A percentile compares a stretch with the other conserved stretches of the same genome.
phyloP scores from a whole-genome alignment of 441 rosid species.

The Bruguiera hainesii region DNA sequence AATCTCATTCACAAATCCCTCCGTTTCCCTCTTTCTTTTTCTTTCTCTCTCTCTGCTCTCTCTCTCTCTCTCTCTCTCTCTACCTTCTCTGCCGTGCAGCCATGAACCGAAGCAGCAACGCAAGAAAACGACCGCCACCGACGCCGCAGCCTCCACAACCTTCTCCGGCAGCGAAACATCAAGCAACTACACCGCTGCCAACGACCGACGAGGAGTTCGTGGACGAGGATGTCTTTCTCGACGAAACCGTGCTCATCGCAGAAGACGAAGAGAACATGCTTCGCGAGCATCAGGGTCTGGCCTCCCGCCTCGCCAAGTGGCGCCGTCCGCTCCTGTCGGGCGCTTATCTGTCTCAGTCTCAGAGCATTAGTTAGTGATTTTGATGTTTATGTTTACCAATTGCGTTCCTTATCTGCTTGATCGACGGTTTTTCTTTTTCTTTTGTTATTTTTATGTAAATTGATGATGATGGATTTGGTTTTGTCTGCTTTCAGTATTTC shows the following conservation, averaged over 20 bases:
- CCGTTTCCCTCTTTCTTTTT: not conserved
- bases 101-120: conserved; percentile 39
- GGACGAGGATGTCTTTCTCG: conserved; percentile 80
- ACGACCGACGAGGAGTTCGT: conserved; percentile 60
- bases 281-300: conserved; percentile 66
- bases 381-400: not conserved
- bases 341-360: conserved; percentile 49
- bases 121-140: conserved; percentile 69
- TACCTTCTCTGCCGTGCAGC: not conserved
- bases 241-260: conserved; percentile 64
- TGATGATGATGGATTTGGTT: not conserved
- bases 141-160: conserved; percentile 32
- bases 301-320: conserved; percentile 70
- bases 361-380: conserved; percentile 53
- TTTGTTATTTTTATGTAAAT: not conserved
- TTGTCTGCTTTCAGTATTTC: conserved; percentile 47
- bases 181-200: conserved; percentile 31
- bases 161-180: conserved; percentile 47
- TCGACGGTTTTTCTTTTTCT: not conserved
- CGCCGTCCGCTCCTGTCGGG: conserved; percentile 65
- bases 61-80: not conserved
- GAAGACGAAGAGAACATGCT: conserved; percentile 75
- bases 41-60: not conserved
- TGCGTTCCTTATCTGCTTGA: not conserved
- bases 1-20: conserved; percentile 12